Evolutionary conservation across 805 yeast genomes (phyloP), one percentile per base, ranked within the genome.

Genomic region (Kodamaea restingae): DNA sequence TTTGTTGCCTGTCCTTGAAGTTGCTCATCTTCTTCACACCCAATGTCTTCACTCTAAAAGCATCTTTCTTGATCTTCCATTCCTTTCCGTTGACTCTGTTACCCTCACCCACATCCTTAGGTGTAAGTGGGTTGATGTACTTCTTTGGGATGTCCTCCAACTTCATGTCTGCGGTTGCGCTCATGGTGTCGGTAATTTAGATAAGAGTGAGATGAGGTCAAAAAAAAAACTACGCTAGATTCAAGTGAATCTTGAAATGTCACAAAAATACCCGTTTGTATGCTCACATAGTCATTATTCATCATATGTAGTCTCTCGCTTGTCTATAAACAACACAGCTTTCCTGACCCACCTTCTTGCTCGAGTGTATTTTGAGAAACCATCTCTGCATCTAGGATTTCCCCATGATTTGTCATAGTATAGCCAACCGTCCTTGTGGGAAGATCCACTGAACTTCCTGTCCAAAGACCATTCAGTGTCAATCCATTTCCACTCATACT

Each of bases 41-140:
- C 27, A 70, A 53, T 20, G 81, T 69, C 46, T 65, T 79, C 17
- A 79, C 75, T 56, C 88, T 73, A 53, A 81, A 80, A 3, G 88
- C 86, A 39, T 68, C 75, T 51, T 82, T 84, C 41, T 73, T 72
- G 11, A 68, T 71, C 51, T 85, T 85, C 90, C 90, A 85, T 30
- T 73, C 67, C 55, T 84, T 84, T 27, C 88, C 88, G 55, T 74
- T 75, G n/a, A 75, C 76, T 41, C 77, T 58, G 9, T 63, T 32
- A 4, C 83, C 83, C 49, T 68, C 75, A 2, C 56, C 66, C 21
- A 47, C 52, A n/a, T 58, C 69, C 40, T 61, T 63, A 8, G 56
- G 54, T 1, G 50, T 52, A 17, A 59, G 48, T 3, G 70, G 68
- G 42, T 65, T 56, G 34, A 62, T 53, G 45, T 54, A 63, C 44